Evolutionary conservation across 352 stramenopile species (phyloP), one percentile per base, ranked within the genome.

Genomic region (Globisporangium cystogenes): DNA sequence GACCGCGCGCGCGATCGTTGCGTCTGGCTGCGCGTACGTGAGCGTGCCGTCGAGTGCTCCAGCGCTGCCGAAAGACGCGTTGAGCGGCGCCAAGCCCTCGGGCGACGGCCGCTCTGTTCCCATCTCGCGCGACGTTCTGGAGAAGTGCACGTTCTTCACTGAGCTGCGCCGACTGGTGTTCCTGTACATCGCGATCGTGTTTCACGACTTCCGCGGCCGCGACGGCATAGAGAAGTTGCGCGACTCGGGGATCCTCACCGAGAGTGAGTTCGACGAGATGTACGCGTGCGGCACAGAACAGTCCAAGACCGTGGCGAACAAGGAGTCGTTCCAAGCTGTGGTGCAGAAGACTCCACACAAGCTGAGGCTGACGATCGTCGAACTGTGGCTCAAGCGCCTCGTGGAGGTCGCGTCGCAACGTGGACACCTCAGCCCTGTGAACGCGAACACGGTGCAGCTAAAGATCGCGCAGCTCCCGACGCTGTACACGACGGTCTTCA

Each of bases 161-260:
- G 82, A 92, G 56, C 46, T 92, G 16, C 82, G 82, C 20, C 77
- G 78, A 1, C 65, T 92, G 33, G 81, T 92, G 35, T 92, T 89
- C 39, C 54, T 92, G 33, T 92, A 92, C 60, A 87, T 92, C 45
- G 78, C 81, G 5, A 92, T 92, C 56, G 74, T 90, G 7, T 89
- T 92, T 51, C 81, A 92, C 53, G 76, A 85, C 50, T 89, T 72
- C 36, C 76, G 81, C 2, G 81, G 74, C 10, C 48, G 78, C n/a
- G 74, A 90, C 29, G 79, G 72, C 7, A 87, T 90, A 18, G 76
- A 84, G 31, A 78, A 75, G 43, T 64, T 90, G 36, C 83, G 82
- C 39, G 57, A 79, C 27, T 63, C 79, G 1, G 64, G 67, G 12
- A 68, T 90, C 12, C 51, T 90, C 15, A 82, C 70, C 0, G 68